Evolutionary conservation across 495 filamentous ascomycete genomes (phyloP), one percentile per base, ranked within the genome.

Genomic region (Apodospora peruviana): DNA sequence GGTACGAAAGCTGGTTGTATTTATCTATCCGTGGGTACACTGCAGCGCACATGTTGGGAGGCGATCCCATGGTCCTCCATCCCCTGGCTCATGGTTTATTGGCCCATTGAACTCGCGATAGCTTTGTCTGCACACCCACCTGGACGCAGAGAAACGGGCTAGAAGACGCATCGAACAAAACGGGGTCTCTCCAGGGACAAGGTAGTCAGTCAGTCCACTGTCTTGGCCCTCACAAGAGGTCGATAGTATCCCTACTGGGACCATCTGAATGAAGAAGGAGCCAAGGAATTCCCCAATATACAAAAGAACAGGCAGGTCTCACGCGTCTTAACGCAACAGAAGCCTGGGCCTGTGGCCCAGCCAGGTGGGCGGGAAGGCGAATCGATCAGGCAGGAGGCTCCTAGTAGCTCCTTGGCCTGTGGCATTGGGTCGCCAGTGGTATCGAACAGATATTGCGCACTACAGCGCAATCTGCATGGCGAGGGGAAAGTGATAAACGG

Each of bases 131-230:
- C 7, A 32, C 27, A 16, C n/a, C 36, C 5, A 18, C 17, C 36
- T 18, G 8, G 17, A 39, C 8, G 36, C 36, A 39, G 5, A 18
- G 36, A 45, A 53, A 53, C 45, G 39, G 47, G 50, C 47, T 57
- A 53, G 55, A 57, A 57, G 50, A 44, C 43, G 48, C 51, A 43
- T 37, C 17, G 55, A 58, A 58, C 25, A 40, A 51, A 53, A 34
- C n/a, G 43, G 36, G 37, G 17, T n/a, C 32, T 29, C 39, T 22
- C 14, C 21, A 18, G 18, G 16, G 32, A 35, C 32, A n/a, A n/a
- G n/a, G n/a, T n/a, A n/a, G 32, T 10, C 32, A 11, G 16, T n/a
- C 32, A 11, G 32, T 35, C 32, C 11, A n/a, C 32, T n/a, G 16
- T 35, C 32, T 35, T 2, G 11, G 32, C 32, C 32, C 16, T n/a